Evolutionary conservation across 208 protist genomes (phyloP).

Genomic region (Leishmania tarentolae): DNA sequence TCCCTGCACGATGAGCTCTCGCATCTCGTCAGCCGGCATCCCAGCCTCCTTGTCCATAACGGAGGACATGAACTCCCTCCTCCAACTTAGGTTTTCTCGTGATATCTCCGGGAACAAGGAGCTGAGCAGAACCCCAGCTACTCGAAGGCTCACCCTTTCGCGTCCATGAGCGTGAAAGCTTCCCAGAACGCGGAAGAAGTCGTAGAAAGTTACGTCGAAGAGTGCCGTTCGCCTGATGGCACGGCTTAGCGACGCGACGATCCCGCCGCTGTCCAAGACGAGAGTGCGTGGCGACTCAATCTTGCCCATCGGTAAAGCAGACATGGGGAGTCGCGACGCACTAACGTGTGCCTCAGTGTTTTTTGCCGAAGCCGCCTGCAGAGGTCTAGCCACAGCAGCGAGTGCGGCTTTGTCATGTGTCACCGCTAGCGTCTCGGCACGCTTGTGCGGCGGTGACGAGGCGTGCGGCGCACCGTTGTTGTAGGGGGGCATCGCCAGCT

Average conservation of each 20-base stretch:
- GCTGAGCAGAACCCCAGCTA: constrained; percentile 10
- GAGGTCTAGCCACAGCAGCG: not conserved
- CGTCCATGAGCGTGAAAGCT: not conserved
- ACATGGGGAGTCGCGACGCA: not conserved
- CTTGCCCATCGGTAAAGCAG: not conserved
- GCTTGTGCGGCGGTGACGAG: not conserved
- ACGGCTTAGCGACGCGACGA: constrained; percentile 1
- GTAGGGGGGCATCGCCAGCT: too few relatives aligned
- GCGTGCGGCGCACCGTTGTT: not conserved
- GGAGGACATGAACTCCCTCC: not conserved
- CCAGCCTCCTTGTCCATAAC: not conserved
- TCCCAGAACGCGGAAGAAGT: constrained; percentile 34
- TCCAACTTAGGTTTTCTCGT: not conserved
- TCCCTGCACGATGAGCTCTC: constrained; percentile 9
- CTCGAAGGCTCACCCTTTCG: constrained; percentile 9
- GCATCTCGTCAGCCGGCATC: constrained; percentile 18
- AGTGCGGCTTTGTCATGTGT: not conserved
- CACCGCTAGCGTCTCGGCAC: not conserved
- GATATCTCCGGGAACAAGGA: constrained; percentile 3
- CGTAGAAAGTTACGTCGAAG: constrained; percentile 16
- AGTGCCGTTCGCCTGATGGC: constrained; percentile 3
- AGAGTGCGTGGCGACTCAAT: not conserved
- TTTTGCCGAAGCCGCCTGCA: not conserved
- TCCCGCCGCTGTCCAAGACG: not conserved
- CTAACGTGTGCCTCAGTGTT: not conserved